phyloP scores from a whole-genome alignment of 352 stramenopile genomes.

The Paralagenidium karlingii region DNA sequence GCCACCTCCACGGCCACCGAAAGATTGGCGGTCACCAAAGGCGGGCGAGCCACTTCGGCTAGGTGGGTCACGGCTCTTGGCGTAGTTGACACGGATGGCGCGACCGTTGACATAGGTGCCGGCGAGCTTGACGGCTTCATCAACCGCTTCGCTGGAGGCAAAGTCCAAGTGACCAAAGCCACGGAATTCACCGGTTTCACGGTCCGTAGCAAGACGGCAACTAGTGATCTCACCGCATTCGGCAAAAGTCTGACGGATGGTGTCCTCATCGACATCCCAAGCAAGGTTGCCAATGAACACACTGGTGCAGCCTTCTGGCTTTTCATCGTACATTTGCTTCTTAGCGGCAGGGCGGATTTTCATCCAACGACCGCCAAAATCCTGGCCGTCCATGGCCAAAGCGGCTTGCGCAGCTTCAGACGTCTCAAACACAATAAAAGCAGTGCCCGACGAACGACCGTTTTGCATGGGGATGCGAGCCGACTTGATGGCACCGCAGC shows the following conservation, averaged over 20 bases:
- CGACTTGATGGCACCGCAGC: constrained; percentile 81
- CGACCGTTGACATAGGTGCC: constrained; percentile 89
- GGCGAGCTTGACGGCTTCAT: constrained; percentile 85
- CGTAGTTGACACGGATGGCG: constrained; percentile 92
- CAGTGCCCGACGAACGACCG: constrained; percentile 88
- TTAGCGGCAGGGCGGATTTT: constrained; percentile 86
- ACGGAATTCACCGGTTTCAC: constrained; percentile 96
- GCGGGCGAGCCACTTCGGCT: constrained; percentile 12
- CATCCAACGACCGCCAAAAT: constrained; percentile 93
- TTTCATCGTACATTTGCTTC: constrained; percentile 76
- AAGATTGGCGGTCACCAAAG: constrained; percentile 19
- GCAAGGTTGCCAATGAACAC: constrained; percentile 97
- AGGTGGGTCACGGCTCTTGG: constrained; percentile 67
- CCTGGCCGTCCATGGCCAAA: constrained; percentile 87
- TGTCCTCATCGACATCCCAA: constrained; percentile 94
- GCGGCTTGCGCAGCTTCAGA: constrained; percentile 59
- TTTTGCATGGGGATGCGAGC: constrained; percentile 78
- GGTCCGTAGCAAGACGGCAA: constrained; percentile 92
- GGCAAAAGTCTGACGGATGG: constrained; percentile 85
- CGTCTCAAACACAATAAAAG: constrained; percentile 89
- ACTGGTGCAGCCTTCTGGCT: constrained; percentile 91
- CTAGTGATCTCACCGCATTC: constrained; percentile 92
- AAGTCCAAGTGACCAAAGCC: constrained; percentile 98
- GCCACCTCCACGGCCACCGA: constrained; percentile 9
- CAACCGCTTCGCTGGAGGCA: constrained; percentile 86